Evolutionary conservation across 1,139 yeast species (phyloP), one percentile per base, ranked within the genome.

Genomic region (Yueomyces sp.): DNA sequence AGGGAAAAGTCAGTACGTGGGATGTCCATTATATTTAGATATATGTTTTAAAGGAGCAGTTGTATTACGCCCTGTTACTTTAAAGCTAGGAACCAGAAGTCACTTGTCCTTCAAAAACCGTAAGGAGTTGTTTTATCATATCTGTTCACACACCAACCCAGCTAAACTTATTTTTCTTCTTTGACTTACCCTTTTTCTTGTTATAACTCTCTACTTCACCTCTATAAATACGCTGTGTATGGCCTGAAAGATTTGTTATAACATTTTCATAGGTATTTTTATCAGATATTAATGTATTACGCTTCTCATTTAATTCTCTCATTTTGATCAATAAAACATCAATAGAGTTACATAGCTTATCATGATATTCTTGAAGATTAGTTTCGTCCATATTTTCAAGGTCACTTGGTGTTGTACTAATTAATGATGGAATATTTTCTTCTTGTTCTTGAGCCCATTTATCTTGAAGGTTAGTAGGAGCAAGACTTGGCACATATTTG

Each of bases 241-340:
- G 65, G 3, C 63, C 63, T 3, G 61, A 51, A 36, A 60, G 44
- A 41, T 59, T 60, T 9, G 56, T 55, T 3, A 60, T 54, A 7
- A 60, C 59, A 32, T 50, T 51, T 46, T 59, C 63, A 41, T 53
- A 58, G 3, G 59, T 57, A 5, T 47, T 42, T 36, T 59, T 60
- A 46, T 59, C 63, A 3, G 49, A 44, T 7, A 42, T 41, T 38
- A 59, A 46, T 12, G 48, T 50, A 4, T 37, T 36, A 38, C 56
- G 54, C 25, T 42, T 41, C 6, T 44, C 43, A 35, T 50, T 48
- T 31, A 56, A 41, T n/a, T 44, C 44, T 36, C 48, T 47, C 19
- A 57, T 39, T 34, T 50, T 50, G 5, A 46, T 36, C 26, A 52
- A 45, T 25, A 54, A 39, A 19, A 43, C 41, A 43, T 55, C 57